phyloP scores from a whole-genome alignment of 352 stramenopile genomes.

The Phytophthora chlamydospora region DNA sequence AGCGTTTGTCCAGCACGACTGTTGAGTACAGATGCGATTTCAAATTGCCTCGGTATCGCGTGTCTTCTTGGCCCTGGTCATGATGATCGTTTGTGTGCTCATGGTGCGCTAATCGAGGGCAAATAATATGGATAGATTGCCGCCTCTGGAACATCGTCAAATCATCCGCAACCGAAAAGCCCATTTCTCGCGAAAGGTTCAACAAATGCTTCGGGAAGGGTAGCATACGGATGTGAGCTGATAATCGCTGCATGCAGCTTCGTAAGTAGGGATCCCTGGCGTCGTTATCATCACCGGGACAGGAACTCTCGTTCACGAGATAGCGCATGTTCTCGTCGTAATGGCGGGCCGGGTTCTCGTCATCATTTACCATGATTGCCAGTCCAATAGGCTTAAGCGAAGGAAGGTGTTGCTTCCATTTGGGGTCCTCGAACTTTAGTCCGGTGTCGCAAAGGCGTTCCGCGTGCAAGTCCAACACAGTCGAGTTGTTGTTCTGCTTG shows the following conservation, averaged over 20 bases:
- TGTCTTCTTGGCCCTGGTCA: slow-evolving; percentile 86
- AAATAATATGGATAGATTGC: slow-evolving; percentile 86
- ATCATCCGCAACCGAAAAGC: slow-evolving; percentile 74
- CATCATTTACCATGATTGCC: slow-evolving; percentile 81
- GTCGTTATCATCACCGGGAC: slow-evolving; percentile 28
- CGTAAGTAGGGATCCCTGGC: slow-evolving; percentile 51
- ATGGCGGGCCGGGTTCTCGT: slow-evolving; percentile 66
- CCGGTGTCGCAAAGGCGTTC: slow-evolving; percentile 77
- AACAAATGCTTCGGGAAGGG: slow-evolving; percentile 84
- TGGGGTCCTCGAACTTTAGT: slow-evolving; percentile 88
- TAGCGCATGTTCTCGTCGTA: slow-evolving; percentile 78
- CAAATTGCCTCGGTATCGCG: slow-evolving; percentile 79
- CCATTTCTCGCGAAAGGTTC: slow-evolving; percentile 83
- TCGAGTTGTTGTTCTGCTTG: slow-evolving; percentile 60
- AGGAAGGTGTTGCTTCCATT: slow-evolving; percentile 79
- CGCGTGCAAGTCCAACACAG: slow-evolving; percentile 80
- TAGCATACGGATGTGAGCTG: slow-evolving; percentile 84
- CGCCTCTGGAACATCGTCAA: slow-evolving; percentile 65
- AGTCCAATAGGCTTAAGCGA: slow-evolving; percentile 85
- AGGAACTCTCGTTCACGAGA: slow-evolving; percentile 63
- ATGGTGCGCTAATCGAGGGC: slow-evolving; percentile 74
- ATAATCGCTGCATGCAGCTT: slow-evolving; percentile 80
- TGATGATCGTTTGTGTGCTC: slow-evolving; percentile 89
- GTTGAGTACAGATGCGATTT: slow-evolving; percentile 90
- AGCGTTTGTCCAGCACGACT: slow-evolving; percentile 82